Conservation (phyloP, 2,329 filamentous ascomycete genomes). For the Colletotrichum sp. region DNA sequence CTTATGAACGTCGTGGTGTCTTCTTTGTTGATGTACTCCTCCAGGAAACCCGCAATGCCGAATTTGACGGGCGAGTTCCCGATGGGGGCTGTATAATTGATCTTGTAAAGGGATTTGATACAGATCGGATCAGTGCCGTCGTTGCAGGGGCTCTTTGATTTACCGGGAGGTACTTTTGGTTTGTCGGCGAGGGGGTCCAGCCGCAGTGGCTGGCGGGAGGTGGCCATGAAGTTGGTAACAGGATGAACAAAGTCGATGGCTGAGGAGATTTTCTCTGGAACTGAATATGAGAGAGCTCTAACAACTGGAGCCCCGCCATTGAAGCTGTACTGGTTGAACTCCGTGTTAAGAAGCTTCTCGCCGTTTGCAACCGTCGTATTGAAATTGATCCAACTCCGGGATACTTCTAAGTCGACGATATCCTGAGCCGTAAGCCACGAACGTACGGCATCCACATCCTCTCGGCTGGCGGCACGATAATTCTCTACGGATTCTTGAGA, state of each 20-base stretch:
- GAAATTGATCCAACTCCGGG: conserved; percentile 49
- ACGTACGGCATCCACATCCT: conserved; percentile 39
- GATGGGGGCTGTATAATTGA: conserved; percentile 35
- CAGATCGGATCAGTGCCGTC: conserved; percentile 39
- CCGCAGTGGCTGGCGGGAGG: conserved; percentile 19
- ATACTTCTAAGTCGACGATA: conserved; percentile 33
- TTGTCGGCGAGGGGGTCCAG: neutral
- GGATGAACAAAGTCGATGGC: conserved; percentile 53
- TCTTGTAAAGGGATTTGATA: conserved; percentile 50
- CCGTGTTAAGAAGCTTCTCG: conserved; percentile 38
- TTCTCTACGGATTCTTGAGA: neutral
- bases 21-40: conserved; percentile 48
- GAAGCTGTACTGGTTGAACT: conserved; percentile 47
- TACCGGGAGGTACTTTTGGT: neutral
- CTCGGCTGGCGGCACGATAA: neutral
- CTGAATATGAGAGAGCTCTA: conserved; percentile 47
- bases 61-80: conserved; percentile 41
- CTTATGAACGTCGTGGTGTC: conserved; percentile 46
- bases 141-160: neutral
- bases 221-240: conserved; percentile 54
- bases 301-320: conserved; percentile 39
- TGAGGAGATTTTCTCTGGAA: conserved; percentile 43
- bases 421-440: conserved; percentile 46
- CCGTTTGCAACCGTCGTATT: conserved; percentile 42
- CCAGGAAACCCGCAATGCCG: conserved; percentile 55